Evolutionary conservation across 345 rosid species (phyloP).

Genomic region (Gynandropsis gynandra): DNA sequence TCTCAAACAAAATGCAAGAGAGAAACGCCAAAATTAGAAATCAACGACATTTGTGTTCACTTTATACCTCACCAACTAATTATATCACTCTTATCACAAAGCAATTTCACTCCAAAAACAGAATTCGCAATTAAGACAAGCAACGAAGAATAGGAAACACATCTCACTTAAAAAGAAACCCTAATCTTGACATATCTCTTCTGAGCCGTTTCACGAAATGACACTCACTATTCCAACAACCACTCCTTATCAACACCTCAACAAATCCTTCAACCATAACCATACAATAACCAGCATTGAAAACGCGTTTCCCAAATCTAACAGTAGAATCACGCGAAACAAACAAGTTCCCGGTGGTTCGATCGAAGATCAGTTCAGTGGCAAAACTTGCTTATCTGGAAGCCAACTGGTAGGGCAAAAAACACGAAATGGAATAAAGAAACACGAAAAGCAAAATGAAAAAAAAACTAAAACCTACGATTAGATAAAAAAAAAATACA

Average conservation of each 20-base stretch:
- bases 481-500: constrained; percentile 4
- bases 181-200: constrained; percentile 5
- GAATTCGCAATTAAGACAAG: constrained; percentile 2
- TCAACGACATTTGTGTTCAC: too few relatives aligned
- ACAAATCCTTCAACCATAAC: constrained; percentile 4
- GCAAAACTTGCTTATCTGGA: not conserved
- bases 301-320: constrained; percentile 4
- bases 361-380: constrained; percentile 14
- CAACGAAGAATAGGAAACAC: not conserved
- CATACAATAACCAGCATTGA: not conserved
- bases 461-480: constrained; percentile 12
- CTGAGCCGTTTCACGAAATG: constrained; percentile 3
- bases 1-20: constrained; percentile 7
- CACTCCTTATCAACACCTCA: constrained; percentile 1
- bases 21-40: constrained; percentile 15
- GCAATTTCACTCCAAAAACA: not conserved
- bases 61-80: not conserved
- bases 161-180: too few relatives aligned
- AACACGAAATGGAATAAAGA: constrained; percentile 21
- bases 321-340: not conserved
- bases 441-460: constrained; percentile 11
- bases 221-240: constrained; percentile 14
- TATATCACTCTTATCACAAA: not conserved
- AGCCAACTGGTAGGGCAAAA: constrained; percentile 17
- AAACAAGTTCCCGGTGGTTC: constrained; percentile 4